Evolutionary conservation across 148 eudicot species (phyloP).

Genomic region (Heliamphora exappendiculata): DNA sequence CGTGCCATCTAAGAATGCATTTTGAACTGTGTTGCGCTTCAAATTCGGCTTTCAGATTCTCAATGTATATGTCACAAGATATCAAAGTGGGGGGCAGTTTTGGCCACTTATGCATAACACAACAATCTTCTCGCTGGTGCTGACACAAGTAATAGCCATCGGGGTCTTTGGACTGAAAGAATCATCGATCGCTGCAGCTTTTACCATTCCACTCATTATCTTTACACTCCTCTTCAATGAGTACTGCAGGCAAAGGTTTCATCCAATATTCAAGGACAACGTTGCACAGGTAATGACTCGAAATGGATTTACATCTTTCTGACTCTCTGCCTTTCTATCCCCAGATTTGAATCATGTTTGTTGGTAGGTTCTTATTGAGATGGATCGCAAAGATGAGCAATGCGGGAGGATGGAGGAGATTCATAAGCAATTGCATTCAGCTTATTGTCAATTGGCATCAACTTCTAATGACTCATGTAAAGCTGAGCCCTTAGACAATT

Average conservation of each 20-base stretch:
- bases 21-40: not conserved
- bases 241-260: conserved; percentile 76
- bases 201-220: conserved; percentile 48
- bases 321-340: not conserved
- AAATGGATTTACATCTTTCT: not conserved
- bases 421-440: conserved; percentile 36
- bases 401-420: conserved; percentile 47
- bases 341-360: not conserved
- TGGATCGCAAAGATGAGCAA: conserved; percentile 71
- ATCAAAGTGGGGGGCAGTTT: conserved; percentile 75
- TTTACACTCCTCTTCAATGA: conserved; percentile 64
- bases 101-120: conserved; percentile 83
- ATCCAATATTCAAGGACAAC: conserved; percentile 38
- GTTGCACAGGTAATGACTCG: conserved; percentile 53
- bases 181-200: conserved; percentile 44
- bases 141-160: conserved; percentile 57
- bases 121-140: conserved; percentile 64
- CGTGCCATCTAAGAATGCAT: not conserved
- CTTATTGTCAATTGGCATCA: conserved; percentile 58
- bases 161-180: conserved; percentile 55
- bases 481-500: conserved; percentile 15
- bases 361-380: conserved; percentile 63
- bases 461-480: conserved; percentile 19
- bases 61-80: conserved; percentile 68
- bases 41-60: conserved; percentile 53